phyloP scores from a whole-genome alignment of 2,329 filamentous ascomycete genomes.

The Cladosporium sp. region DNA sequence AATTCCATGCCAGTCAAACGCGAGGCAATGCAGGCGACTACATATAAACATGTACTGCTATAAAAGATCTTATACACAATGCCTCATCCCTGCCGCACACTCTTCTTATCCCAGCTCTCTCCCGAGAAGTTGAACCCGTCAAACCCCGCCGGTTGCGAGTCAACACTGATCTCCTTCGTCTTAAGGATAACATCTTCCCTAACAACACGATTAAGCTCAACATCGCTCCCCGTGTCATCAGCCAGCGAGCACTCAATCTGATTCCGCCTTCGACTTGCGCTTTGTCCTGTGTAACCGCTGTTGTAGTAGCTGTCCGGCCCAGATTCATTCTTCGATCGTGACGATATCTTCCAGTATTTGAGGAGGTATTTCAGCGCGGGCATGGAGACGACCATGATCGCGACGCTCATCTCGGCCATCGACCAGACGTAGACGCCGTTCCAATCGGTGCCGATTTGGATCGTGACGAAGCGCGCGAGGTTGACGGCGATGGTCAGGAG shows the following conservation, averaged over 20 bases:
- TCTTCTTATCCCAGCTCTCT: conserved; percentile 1
- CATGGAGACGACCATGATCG: conserved; percentile 5
- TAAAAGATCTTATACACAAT: neutral
- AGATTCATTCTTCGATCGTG: neutral
- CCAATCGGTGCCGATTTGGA: neutral
- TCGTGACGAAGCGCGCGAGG: conserved; percentile 5
- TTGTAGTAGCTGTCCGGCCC: neutral
- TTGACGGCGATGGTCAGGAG: conserved; percentile 7
- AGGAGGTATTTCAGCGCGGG: conserved; percentile 5
- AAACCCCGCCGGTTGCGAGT: neutral
- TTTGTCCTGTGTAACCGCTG: neutral
- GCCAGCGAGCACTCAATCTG: neutral
- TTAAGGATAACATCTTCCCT: neutral
- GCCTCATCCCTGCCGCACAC: neutral
- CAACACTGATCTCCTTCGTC: conserved; percentile 7
- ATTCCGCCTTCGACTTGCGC: neutral
- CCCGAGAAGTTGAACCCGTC: neutral
- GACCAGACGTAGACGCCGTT: conserved; percentile 5
- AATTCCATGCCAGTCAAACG: neutral
- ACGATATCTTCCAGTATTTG: neutral
- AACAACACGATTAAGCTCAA: conserved; percentile 1
- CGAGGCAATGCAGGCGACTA: neutral
- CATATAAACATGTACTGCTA: neutral
- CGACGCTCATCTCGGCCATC: conserved; percentile 13
- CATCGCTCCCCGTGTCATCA: conserved; percentile 7